A percentile compares a stretch with the other conserved stretches of the same genome.
Evolutionary conservation across 2,329 filamentous ascomycete genomes (phyloP).

Genomic region (Pseudogymnoascus sp.): DNA sequence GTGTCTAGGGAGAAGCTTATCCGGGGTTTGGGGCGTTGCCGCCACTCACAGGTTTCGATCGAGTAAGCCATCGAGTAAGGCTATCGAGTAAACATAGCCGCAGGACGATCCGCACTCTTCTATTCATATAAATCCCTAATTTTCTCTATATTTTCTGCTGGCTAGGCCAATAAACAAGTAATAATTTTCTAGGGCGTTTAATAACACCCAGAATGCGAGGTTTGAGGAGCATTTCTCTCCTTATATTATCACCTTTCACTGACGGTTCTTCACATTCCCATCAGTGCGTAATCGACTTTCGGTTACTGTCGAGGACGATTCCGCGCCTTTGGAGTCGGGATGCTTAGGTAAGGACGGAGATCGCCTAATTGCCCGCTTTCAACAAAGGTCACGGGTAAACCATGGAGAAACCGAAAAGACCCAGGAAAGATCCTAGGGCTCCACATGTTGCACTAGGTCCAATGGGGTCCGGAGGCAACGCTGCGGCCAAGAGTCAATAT

Average conservation of each 20-base stretch:
- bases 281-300: background rate
- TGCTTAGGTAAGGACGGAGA: background rate
- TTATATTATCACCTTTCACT: background rate
- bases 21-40: background rate
- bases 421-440: background rate
- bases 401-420: background rate
- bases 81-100: constrained; percentile 7
- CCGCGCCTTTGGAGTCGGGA: background rate
- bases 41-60: constrained; percentile 10
- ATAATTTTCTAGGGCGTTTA: background rate
- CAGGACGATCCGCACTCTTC: background rate
- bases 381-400: background rate
- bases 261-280: background rate
- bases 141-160: background rate
- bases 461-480: background rate
- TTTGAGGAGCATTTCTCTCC: background rate
- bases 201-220: background rate
- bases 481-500: background rate
- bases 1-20: constrained; percentile 1
- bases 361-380: background rate
- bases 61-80: constrained; percentile 10
- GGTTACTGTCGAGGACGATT: background rate
- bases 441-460: background rate
- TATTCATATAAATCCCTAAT: background rate
- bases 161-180: background rate